Percentiles rank a stretch among this genome's conserved stretches.
Conservation (phyloP, 2,329 filamentous ascomycete genomes). For the Thelonectria rubi region DNA sequence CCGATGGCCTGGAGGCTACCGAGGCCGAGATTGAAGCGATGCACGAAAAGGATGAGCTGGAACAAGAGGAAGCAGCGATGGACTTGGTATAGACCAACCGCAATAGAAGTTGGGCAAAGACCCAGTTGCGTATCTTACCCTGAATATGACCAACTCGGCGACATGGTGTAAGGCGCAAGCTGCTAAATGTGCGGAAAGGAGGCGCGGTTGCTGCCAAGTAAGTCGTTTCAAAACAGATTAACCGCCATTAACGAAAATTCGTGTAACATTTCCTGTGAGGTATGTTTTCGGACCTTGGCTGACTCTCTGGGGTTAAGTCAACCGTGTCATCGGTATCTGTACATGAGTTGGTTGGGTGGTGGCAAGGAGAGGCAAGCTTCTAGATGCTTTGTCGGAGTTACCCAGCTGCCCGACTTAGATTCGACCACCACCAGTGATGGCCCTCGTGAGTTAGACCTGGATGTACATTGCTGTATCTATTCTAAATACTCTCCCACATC, state of each 20-base stretch:
- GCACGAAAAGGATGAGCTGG: slow-evolving; percentile 51
- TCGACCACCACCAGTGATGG: no score
- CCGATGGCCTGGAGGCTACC: slow-evolving; percentile 70
- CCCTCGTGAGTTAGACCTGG: neutral
- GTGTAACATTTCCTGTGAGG: neutral
- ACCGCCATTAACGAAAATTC: neutral
- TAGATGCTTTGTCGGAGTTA: no score
- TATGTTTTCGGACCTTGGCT: neutral
- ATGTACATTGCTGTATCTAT: no score
- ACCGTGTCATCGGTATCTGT: neutral
- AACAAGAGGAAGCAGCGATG: slow-evolving; percentile 38
- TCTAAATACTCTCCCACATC: no score
- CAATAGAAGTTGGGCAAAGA: neutral
- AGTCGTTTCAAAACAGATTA: slow-evolving; percentile 6
- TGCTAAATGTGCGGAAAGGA: neutral
- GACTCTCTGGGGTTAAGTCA: neutral
- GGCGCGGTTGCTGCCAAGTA: neutral
- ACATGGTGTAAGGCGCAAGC: neutral
- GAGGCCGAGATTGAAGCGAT: slow-evolving; percentile 67
- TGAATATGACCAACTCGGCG: neutral
- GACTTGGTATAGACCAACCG: neutral
- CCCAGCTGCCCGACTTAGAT: no score
- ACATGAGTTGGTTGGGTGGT: neutral
- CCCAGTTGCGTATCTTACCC: neutral
- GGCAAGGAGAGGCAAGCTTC: neutral